Evolutionary conservation across 306 rosid genomes (phyloP), one percentile per base, ranked within the genome.

Genomic region (Begonia loranthoides): DNA sequence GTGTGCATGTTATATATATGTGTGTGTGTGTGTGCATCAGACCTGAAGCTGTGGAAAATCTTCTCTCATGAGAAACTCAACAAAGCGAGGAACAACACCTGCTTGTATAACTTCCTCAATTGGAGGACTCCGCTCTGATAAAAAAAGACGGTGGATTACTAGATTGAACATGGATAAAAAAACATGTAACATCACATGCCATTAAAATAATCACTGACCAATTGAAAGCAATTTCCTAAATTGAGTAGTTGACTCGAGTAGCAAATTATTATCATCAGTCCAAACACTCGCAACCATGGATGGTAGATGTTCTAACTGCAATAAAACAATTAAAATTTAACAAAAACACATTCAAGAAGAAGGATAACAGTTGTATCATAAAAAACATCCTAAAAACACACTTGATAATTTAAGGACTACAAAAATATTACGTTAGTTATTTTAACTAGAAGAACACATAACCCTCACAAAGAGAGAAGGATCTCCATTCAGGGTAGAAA

Each of bases 31-130:
- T n/a, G n/a, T n/a, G n/a, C n/a, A n/a, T 17, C 36, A 28, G 36
- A 47, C 51, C 51, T 47, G 51, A 47, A 47, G 51, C 51, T 47
- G 14, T 15, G 51, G 51, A 13, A 47, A 47, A 47, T 47, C 51
- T 9, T 47, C 51, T 47, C 51, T 47, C 51, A 15, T 12, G 3
- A 47, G 51, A 12, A 47, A 47, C 16, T 47, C 16, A 8, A 12
- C 16, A 14, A 47, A 47, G 17, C 16, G 51, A 47, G 51, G 14
- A 12, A 14, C 16, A 12, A 14, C 51, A 8, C 16, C 51, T 47
- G 48, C 15, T 44, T 44, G 48, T 11, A 44, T 44, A 14, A 44
- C 48, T 44, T 44, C 48, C 48, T 44, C 48, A 44, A 44, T 44
- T 44, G 48, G 48, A 11, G 48, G 48, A 44, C 48, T 44, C 4